These are phyloP conservation scores for Pogostemon cablin DNA, from an alignment of 257 asterid genomes.

Conservation along the genomic window DNA sequence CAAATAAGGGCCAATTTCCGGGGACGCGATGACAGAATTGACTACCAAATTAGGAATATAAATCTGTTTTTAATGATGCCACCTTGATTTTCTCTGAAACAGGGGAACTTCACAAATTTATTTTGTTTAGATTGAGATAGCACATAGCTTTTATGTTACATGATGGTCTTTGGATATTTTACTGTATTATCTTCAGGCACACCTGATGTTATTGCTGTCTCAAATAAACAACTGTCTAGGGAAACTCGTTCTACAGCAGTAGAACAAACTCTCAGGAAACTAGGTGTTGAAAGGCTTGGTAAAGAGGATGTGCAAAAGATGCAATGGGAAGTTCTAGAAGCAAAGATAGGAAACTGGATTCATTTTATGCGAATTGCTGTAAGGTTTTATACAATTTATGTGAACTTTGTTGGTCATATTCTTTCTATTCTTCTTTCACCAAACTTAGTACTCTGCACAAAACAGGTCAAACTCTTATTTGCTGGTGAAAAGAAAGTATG, in stretches of 20 bases:
- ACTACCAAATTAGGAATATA: neutral
- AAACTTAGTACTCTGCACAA: slow-evolving; percentile 17
- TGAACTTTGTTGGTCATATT: slow-evolving; percentile 3
- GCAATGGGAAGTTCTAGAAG: slow-evolving; percentile 97
- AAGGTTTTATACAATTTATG: slow-evolving; percentile 31
- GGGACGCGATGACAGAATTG: neutral
- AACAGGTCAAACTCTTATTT: slow-evolving; percentile 85
- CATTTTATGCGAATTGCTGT: slow-evolving; percentile 84
- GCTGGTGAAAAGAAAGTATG: slow-evolving; percentile 83
- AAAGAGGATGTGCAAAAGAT: slow-evolving; percentile 97
- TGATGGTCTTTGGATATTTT: slow-evolving; percentile 14
- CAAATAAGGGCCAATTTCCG: neutral
- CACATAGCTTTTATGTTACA: neutral
- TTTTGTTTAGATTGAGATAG: slow-evolving; percentile 15
- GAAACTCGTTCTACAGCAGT: slow-evolving; percentile 72
- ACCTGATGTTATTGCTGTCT: slow-evolving; percentile 25
- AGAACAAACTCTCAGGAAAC: slow-evolving; percentile 84
- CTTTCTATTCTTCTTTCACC: slow-evolving; percentile 25
- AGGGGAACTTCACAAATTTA: slow-evolving; percentile 13
- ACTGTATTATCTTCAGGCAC: slow-evolving; percentile 23
- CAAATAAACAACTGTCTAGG: slow-evolving; percentile 45
- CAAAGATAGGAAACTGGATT: slow-evolving; percentile 91
- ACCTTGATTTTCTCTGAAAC: slow-evolving; percentile 10
- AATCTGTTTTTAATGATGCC: neutral
- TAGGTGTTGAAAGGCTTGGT: slow-evolving; percentile 86